These are phyloP conservation scores for Colletotrichum tabaci DNA, from an alignment of 2,329 filamentous ascomycete genomes.

Conservation along the genomic window DNA sequence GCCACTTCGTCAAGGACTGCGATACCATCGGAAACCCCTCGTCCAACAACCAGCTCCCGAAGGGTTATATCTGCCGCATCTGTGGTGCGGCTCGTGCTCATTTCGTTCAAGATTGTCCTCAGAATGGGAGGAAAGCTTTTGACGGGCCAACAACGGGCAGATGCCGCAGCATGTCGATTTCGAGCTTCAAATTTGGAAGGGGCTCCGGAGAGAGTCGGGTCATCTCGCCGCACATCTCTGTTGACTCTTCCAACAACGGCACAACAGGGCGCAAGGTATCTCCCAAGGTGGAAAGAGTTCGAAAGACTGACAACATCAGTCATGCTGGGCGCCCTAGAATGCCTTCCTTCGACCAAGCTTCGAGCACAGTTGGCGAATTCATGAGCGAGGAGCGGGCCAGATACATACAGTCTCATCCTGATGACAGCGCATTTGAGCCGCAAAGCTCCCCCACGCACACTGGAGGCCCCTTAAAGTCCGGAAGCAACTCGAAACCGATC, in stretches of 20 bases:
- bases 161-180: neutral
- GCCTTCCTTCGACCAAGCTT: neutral
- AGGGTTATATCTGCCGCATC: slow-evolving; percentile 42
- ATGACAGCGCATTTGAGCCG: neutral
- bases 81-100: slow-evolving; percentile 43
- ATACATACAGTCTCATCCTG: slow-evolving; percentile 13
- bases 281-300: neutral
- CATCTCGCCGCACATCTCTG: neutral
- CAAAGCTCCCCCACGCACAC: neutral
- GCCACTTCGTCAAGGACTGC: slow-evolving; percentile 43
- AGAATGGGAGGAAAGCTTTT: neutral
- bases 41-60: slow-evolving; percentile 13
- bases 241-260: neutral
- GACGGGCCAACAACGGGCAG: neutral
- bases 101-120: slow-evolving; percentile 38
- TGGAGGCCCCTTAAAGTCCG: slow-evolving; percentile 7
- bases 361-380: neutral
- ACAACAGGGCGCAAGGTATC: neutral
- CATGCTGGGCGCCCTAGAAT: neutral
- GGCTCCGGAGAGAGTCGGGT: neutral
- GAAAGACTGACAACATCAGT: neutral
- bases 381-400: slow-evolving; percentile 29
- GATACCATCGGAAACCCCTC: slow-evolving; percentile 25
- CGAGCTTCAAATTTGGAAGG: neutral
- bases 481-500: slow-evolving; percentile 16